Percentiles rank a stretch among this genome's conserved stretches.
phyloP scores from a whole-genome alignment of 2,329 filamentous ascomycete species.

The Ophiocordyceps camponoti-rufipedis region DNA sequence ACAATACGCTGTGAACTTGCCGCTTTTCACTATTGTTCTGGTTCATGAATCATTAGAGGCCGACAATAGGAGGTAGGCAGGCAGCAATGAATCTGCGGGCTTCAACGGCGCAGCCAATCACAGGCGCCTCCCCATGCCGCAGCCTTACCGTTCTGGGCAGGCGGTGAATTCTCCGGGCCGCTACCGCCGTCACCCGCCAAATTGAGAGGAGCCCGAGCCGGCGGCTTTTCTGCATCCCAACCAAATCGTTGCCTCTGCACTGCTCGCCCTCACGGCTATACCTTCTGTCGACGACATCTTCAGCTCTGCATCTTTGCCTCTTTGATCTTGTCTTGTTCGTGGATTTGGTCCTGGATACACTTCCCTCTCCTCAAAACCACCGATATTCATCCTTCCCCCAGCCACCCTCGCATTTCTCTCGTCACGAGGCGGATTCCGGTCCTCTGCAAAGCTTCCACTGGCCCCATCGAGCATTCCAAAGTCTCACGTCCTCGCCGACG shows the following conservation, averaged over 20 bases:
- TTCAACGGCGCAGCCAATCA: constrained; percentile 2
- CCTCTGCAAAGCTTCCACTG: background rate
- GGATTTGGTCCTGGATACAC: background rate
- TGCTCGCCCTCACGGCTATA: background rate
- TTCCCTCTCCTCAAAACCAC: background rate
- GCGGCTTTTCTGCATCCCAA: background rate
- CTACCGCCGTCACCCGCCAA: constrained; percentile 3
- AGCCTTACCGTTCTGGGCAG: constrained; percentile 3
- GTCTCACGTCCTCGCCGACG: background rate
- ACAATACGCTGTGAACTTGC: no score
- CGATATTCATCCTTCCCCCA: background rate
- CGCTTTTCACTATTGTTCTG: no score
- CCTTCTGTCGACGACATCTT: no score
- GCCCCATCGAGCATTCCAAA: background rate
- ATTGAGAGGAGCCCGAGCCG: background rate
- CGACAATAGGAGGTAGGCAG: no score
- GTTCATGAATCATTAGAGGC: background rate
- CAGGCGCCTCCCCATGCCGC: background rate
- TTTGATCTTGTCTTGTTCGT: background rate
- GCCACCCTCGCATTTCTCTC: background rate
- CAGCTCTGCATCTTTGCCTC: no score
- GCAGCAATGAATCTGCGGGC: background rate
- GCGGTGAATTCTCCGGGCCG: constrained; percentile 6
- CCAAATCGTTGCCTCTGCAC: background rate
- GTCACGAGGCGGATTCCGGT: no score